Conservation (phyloP, 139 green algal species). For the Protoeuglena noctilucae region DNA sequence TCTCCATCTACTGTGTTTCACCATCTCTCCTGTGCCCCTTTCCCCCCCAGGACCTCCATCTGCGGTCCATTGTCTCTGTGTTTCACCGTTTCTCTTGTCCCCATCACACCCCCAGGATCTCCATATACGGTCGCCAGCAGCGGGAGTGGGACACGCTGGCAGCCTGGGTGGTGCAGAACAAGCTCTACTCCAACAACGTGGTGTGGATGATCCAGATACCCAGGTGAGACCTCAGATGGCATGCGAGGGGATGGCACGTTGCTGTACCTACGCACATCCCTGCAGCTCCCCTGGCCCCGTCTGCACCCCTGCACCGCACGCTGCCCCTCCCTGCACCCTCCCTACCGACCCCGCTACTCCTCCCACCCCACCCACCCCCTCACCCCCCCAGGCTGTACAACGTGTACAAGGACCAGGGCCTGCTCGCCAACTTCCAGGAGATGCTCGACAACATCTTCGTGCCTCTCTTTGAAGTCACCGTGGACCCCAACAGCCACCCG, state of each 20-base stretch:
- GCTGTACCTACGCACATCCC: too few relatives aligned
- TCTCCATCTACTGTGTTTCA: constrained; percentile 42
- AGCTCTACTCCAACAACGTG: constrained; percentile 84
- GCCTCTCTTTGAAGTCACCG: constrained; percentile 96
- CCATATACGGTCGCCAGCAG: constrained; percentile 67
- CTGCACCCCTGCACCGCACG: too few relatives aligned
- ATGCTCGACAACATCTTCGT: constrained; percentile 98
- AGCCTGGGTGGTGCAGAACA: constrained; percentile 88
- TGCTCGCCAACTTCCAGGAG: constrained; percentile 56
- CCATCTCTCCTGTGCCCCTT: too few relatives aligned
- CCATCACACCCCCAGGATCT: too few relatives aligned
- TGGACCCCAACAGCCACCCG: constrained; percentile 77
- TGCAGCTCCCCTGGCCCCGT: too few relatives aligned
- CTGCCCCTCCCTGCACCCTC: too few relatives aligned
- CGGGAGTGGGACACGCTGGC: constrained; percentile 92
- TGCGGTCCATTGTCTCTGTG: too few relatives aligned
- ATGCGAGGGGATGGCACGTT: too few relatives aligned
- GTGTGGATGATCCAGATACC: constrained; percentile 89
- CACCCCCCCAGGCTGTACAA: constrained; percentile 92
- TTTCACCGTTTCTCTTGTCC: too few relatives aligned
- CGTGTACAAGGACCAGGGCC: constrained; percentile 76
- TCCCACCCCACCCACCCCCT: too few relatives aligned
- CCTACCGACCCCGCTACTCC: too few relatives aligned
- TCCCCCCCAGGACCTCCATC: constrained; percentile 65
- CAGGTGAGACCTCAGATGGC: too few relatives aligned